Evolutionary conservation across 139 green algal genomes (phyloP), one percentile per base, ranked within the genome.

Genomic region (Haematococcus sp.): DNA sequence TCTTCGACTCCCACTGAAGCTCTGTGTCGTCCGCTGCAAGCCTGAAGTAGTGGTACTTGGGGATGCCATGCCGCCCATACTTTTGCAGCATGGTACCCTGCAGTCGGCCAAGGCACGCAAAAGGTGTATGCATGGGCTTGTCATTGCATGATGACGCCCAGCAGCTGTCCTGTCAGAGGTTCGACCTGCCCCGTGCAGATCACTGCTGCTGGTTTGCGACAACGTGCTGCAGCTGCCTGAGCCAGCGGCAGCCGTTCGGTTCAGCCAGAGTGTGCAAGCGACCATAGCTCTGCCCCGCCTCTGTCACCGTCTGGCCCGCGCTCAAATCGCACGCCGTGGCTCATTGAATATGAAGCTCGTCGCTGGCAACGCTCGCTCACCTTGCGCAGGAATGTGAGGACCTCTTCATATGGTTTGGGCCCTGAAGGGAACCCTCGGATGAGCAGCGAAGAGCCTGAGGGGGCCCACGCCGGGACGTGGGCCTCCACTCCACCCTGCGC

Each of bases 1-100:
- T 81, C 61, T 83, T 87, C 0, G 80, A 85, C 34, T 85, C 75
- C 91, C 91, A 96, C 2, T 81, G 74, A 56, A 96, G 84, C 77
- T 88, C 76, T 19, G 65, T 84, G 71, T 91, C 87, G 63, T 88
- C 82, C 15, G 78, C 68, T 15, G 74, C 78, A 34, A 96, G 70
- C 19, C 86, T 69, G 74, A 96, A 96, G 64, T 83, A 88, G 63
- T 95, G 91, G 34, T 84, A 76, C 77, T 95, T 96, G 27, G 91
- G 90, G 55, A 79, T 81, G 40, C 91, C 91, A 49, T 90, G 81
- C 7, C 91, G 87, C 5, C 91, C 91, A 80, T 95, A 92, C 80
- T 96, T 96, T 46, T 89, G 76, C 52, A 96, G 73, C 40, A 88
- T 79, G 15, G 77, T 81, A 17, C 91, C 91, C 88, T 94, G 83